Evolutionary conservation across 306 rosid genomes (phyloP), one percentile per base, ranked within the genome.

Genomic region (Cucumis hystrix): DNA sequence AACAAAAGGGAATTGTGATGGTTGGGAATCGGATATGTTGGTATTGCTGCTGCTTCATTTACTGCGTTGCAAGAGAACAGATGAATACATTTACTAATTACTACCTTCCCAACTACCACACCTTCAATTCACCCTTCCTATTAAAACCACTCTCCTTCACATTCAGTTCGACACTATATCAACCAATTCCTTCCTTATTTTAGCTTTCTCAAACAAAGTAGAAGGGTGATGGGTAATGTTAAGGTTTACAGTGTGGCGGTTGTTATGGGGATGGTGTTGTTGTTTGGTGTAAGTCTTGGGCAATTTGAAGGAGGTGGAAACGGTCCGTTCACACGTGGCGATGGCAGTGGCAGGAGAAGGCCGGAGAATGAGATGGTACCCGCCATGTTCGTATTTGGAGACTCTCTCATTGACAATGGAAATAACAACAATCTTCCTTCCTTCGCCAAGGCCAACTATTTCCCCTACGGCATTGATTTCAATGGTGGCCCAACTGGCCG

Each of bases 381-480:
- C 2, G 98, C 97, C 69, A 85, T 95, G 96, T 92, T 95, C 86
- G 59, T 95, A 41, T 95, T 95, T 62, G 98, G 97, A 65, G 98
- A 95, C 87, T 92, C 97, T 52, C 93, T 95, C 56, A 89, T 92
- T 58, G 97, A 95, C 84, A 92, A 90, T 83, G 98, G 98, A 59
- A 95, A 95, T 81, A 95, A 95, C 85, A 95, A 95, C 77, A 79
- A 92, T 70, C 84, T 95, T 52, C 86, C 93, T 52, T 92, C 98
- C 20, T 83, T 95, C 58, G 98, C 98, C 58, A 92, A 95, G 81
- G 97, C 97, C 47, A 95, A 95, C 83, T 95, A 92, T 79, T 86
- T 80, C 39, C 98, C 98, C 35, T 95, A 95, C 20, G 98, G 98
- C 63, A 90, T 95, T 17, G 98, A 95, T 79, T 95, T 95, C 86